Evolutionary conservation across 805 yeast species (phyloP), one percentile per base, ranked within the genome.

Genomic region (Starmerella bombi): DNA sequence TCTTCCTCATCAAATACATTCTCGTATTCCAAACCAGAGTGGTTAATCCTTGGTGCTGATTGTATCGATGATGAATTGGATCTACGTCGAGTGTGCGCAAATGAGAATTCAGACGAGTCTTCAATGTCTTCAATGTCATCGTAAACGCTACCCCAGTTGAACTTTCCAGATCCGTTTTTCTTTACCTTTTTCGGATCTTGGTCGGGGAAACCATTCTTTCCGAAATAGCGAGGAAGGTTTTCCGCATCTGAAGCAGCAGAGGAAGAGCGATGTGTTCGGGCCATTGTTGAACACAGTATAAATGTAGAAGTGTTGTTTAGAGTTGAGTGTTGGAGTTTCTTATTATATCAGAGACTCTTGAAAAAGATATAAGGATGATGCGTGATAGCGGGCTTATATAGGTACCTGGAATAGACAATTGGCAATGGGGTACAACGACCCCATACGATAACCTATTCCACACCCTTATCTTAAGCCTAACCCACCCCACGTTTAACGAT

Each of bases 111-210:
- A 36, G 77, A 81, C 16, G 68, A 62, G 39, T 71, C 73, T 44
- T 72, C 68, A 46, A 80, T 58, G 46, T 75, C 81, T 35, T 73
- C 72, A 38, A 77, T 57, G 53, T 83, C 94, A 51, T 81, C 93
- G 7, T 75, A 70, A 7, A 44, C 52, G 44, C 67, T 64, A 33
- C 96, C 96, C 94, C 94, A 83, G 55, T 84, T 84, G 50, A 77
- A 78, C 52, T 74, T 76, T 35, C 96, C 96, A 25, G 78, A 79
- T 37, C 96, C 96, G 43, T 70, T 70, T 58, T 81, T 83, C 71
- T 83, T 83, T 42, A 80, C 72, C 53, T 74, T 72, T 55, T 74
- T 75, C 41, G 94, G 94, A 47, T 77, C 74, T 40, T 74, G 69
- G 52, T 79, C 76, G 45, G 60, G 59, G 54, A 70, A 70, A 16